phyloP scores from a whole-genome alignment of 345 rosid genomes.

The Trapa bicornis region DNA sequence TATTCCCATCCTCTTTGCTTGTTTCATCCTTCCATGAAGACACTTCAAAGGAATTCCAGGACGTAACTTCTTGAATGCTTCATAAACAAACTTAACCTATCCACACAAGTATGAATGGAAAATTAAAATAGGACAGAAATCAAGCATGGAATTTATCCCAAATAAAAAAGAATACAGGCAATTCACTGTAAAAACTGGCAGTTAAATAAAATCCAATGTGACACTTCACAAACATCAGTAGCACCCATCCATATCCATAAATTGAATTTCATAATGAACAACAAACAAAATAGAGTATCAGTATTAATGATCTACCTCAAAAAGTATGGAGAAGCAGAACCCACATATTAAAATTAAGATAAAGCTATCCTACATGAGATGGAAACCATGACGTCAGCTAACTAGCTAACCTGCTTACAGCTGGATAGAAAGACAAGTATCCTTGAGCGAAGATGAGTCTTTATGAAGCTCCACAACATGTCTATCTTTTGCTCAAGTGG shows the following conservation, averaged over 20 bases:
- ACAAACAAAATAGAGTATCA: neutral
- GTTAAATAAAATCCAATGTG: neutral
- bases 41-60: constrained; percentile 93
- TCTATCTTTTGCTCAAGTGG: constrained; percentile 84
- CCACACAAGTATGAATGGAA: neutral
- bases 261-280: neutral
- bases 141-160: neutral
- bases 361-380: neutral
- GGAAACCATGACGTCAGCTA: neutral
- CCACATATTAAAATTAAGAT: neutral
- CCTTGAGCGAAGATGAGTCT: constrained; percentile 59
- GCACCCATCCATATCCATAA: neutral
- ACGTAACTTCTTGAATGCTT: constrained; percentile 84
- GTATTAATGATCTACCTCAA: neutral
- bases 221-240: neutral
- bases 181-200: neutral
- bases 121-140: neutral
- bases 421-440: constrained; percentile 87
- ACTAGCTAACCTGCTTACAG: constrained; percentile 63
- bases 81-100: constrained; percentile 86
- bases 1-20: constrained; percentile 66
- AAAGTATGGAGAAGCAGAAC: neutral
- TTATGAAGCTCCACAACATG: constrained; percentile 89
- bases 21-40: constrained; percentile 97
- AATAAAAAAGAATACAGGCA: neutral